Percentiles rank a stretch among this genome's conserved stretches.
Conservation (phyloP, 2,329 filamentous ascomycete species). For the Talaromyces sp. region DNA sequence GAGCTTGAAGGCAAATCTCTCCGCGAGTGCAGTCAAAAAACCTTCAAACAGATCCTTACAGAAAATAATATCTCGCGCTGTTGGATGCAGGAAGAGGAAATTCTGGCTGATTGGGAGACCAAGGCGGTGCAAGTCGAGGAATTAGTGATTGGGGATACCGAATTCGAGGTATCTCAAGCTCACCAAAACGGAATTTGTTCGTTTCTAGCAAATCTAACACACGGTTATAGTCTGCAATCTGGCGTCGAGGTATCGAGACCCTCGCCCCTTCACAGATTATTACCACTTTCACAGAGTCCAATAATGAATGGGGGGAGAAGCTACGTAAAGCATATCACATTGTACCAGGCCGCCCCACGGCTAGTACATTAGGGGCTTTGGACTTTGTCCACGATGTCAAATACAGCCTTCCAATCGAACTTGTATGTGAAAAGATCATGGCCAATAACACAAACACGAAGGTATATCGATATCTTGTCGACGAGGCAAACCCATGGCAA, state of each 20-base stretch:
- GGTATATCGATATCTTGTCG: conserved; percentile 38
- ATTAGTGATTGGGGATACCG: conserved; percentile 40
- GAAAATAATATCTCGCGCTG: conserved; percentile 36
- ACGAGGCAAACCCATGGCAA: conserved; percentile 46
- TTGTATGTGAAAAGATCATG: conserved; percentile 22
- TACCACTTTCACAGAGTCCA: conserved; percentile 25
- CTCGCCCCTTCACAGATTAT: conserved; percentile 28
- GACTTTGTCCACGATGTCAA: conserved; percentile 28
- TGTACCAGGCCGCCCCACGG: conserved; percentile 32
- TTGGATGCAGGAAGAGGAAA: conserved; percentile 37
- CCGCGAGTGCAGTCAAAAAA: conserved; percentile 22
- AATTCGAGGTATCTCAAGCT: conserved; percentile 32
- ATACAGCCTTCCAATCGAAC: conserved; percentile 26
- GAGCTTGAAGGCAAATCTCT: conserved; percentile 23
- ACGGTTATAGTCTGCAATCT: conserved; percentile 36
- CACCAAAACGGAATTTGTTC: too few relatives aligned
- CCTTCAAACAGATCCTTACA: conserved; percentile 29
- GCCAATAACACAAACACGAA: conserved; percentile 16
- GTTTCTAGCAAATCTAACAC: background rate
- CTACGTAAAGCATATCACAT: conserved; percentile 40
- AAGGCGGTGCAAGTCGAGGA: conserved; percentile 27
- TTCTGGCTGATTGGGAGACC: conserved; percentile 33
- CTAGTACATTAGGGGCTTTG: conserved; percentile 37
- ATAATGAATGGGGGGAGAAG: conserved; percentile 22
- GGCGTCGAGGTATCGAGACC: conserved; percentile 39